Conservation (phyloP, 495 filamentous ascomycete species). For the Neurospora hispaniola region DNA sequence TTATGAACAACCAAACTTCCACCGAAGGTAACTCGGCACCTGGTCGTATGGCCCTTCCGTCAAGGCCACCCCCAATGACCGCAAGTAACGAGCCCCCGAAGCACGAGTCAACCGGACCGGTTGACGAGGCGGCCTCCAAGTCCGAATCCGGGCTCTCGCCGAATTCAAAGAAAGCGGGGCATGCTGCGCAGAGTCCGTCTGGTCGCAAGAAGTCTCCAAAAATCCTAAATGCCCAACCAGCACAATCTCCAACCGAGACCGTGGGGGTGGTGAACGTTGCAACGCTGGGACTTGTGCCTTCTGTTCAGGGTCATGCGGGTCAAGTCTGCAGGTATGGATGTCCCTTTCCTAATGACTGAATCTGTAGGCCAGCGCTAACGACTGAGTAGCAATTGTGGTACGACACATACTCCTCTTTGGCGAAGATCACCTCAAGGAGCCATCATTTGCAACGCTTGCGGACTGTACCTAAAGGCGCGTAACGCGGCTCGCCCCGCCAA, state of each 20-base stretch:
- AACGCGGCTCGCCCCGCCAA: conserved; percentile 85
- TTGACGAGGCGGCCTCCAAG: conserved; percentile 1
- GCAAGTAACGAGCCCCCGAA: conserved; percentile 3
- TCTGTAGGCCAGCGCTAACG: conserved; percentile 11
- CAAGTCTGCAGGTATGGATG: conserved; percentile 46
- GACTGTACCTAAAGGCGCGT: conserved; percentile 85
- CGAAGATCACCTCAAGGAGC: conserved; percentile 82
- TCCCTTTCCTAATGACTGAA: background rate
- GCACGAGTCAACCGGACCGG: conserved; percentile 2
- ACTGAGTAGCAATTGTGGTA: conserved; percentile 74
- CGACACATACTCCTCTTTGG: conserved; percentile 90
- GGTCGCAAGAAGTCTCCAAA: conserved; percentile 8
- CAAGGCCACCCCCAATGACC: conserved; percentile 12
- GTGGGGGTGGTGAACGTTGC: background rate
- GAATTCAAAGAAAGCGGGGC: conserved; percentile 2
- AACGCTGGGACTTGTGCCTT: conserved; percentile 1
- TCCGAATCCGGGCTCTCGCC: conserved; percentile 7
- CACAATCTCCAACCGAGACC: conserved; percentile 8
- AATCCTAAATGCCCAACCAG: conserved; percentile 2
- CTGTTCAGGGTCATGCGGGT: conserved; percentile 24
- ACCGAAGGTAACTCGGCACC: conserved; percentile 9
- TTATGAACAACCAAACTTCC: conserved; percentile 2
- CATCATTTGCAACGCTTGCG: conserved; percentile 97
- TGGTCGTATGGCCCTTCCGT: conserved; percentile 21
- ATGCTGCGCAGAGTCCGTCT: conserved; percentile 3